These are phyloP conservation scores for Westerdykella ornata DNA, from an alignment of 2,329 filamentous ascomycete genomes.

Conservation along the genomic window DNA sequence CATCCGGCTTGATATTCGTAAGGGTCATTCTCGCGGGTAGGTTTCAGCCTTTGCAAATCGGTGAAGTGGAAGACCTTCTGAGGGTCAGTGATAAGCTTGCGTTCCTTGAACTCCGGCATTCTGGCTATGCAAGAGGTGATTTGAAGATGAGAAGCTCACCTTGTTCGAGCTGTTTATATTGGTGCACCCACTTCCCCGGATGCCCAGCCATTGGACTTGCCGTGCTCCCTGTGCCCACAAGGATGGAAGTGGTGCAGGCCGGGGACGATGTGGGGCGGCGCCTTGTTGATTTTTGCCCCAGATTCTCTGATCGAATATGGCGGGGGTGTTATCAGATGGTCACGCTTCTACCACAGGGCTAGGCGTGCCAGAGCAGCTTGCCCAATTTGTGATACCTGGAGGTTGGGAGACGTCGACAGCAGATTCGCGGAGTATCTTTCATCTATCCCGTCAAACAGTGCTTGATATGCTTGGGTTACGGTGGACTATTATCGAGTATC, in stretches of 20 bases:
- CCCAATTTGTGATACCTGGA: not conserved
- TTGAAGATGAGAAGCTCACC: conserved; percentile 4
- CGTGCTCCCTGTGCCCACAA: conserved; percentile 9
- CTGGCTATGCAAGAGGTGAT: conserved; percentile 7
- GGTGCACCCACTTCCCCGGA: conserved; percentile 15
- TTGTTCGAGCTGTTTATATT: conserved; percentile 22
- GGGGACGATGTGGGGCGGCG: conserved; percentile 32
- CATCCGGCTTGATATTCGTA: conserved; percentile 37
- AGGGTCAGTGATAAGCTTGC: conserved; percentile 32
- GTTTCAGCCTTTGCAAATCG: conserved; percentile 35
- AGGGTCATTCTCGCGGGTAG: conserved; percentile 35
- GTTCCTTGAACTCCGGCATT: conserved; percentile 32
- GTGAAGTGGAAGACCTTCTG: conserved; percentile 36
- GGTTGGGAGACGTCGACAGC: not conserved
- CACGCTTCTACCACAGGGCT: conserved; percentile 11
- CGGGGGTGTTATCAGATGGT: conserved; percentile 20
- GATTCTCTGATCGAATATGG: conserved; percentile 17
- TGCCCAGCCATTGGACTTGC: conserved; percentile 23
- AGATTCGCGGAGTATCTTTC: no score
- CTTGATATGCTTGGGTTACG: no score
- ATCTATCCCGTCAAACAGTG: no score
- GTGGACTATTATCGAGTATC: no score
- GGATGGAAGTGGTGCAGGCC: conserved; percentile 19
- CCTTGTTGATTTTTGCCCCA: no score
- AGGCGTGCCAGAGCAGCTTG: conserved; percentile 10